Conservation (phyloP, 2,329 filamentous ascomycete species). For the Fusarium sp. region DNA sequence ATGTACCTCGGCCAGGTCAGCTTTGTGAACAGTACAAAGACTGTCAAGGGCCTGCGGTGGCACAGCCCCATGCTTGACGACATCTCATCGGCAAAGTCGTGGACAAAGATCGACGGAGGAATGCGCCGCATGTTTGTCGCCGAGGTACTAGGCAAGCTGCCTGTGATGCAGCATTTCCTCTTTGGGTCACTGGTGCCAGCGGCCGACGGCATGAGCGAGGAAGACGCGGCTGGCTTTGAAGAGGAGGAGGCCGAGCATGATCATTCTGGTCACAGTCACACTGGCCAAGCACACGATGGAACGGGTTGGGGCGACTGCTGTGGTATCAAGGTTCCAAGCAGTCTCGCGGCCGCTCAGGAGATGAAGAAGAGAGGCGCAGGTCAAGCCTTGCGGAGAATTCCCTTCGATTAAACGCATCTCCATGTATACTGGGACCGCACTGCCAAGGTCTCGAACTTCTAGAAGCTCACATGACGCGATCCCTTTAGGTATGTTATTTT, state of each 20-base stretch:
- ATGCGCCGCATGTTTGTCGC: constrained; percentile 98
- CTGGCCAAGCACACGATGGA: constrained; percentile 72
- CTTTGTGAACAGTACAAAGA: constrained; percentile 97
- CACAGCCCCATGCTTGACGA: constrained; percentile 99
- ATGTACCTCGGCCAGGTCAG: constrained; percentile 92
- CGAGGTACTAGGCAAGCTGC: constrained; percentile 92
- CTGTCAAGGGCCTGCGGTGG: constrained; percentile 93
- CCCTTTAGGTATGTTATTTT: background rate
- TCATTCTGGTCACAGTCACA: constrained; percentile 70
- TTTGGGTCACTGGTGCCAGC: constrained; percentile 90
- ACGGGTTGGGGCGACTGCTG: constrained; percentile 95
- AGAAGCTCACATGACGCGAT: constrained; percentile 7
- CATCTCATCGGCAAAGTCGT: constrained; percentile 89
- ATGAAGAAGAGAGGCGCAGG: constrained; percentile 78
- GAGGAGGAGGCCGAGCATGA: constrained; percentile 62
- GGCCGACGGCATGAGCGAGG: constrained; percentile 81
- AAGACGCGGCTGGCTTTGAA: constrained; percentile 61
- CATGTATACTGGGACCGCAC: background rate
- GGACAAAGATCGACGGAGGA: constrained; percentile 91
- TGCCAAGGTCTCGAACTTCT: background rate
- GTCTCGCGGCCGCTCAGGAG: constrained; percentile 89
- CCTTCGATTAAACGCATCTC: constrained; percentile 75
- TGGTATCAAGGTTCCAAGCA: constrained; percentile 96
- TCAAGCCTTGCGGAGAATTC: constrained; percentile 76
- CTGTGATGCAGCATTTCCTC: constrained; percentile 98